These are phyloP conservation scores for Novymonas esmeraldas DNA, from an alignment of 208 protist species.

Conservation along the genomic window DNA sequence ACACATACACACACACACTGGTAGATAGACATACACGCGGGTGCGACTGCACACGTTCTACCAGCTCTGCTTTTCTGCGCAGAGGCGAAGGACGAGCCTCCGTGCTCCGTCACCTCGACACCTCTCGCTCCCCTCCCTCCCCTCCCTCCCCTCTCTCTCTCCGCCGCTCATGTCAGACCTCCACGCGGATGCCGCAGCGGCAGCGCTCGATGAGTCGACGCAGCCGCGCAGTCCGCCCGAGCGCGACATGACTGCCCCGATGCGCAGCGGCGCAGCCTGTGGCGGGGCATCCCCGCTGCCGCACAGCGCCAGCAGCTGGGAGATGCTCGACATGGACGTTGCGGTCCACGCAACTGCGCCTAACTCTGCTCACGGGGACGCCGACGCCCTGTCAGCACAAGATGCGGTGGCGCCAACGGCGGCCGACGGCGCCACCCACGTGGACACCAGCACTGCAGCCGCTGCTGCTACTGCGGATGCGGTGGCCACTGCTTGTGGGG, in stretches of 20 bases:
- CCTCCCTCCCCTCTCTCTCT: no score
- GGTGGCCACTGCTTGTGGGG: not conserved
- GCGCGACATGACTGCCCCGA: constrained; percentile 12
- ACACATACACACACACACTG: not conserved
- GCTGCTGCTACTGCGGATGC: no score
- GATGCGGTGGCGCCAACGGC: no score
- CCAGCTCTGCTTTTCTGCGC: no score
- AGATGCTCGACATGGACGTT: constrained; percentile 16
- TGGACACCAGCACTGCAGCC: no score
- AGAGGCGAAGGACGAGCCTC: no score
- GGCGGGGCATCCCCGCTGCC: constrained; percentile 1
- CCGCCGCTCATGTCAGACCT: not conserved
- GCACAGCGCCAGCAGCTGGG: constrained; percentile 29
- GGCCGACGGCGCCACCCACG: no score
- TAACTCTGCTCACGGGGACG: not conserved
- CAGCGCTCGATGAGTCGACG: not conserved
- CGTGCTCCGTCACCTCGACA: no score
- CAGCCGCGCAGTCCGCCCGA: constrained; percentile 5
- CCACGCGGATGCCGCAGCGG: not conserved
- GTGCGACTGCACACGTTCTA: no score
- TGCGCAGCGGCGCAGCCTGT: not conserved
- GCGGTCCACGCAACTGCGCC: not conserved
- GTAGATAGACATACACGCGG: not conserved
- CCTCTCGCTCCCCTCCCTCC: no score
- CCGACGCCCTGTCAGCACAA: not conserved